Conservation (phyloP, 2,329 filamentous ascomycete genomes). For the Aureobasidium sp. region DNA sequence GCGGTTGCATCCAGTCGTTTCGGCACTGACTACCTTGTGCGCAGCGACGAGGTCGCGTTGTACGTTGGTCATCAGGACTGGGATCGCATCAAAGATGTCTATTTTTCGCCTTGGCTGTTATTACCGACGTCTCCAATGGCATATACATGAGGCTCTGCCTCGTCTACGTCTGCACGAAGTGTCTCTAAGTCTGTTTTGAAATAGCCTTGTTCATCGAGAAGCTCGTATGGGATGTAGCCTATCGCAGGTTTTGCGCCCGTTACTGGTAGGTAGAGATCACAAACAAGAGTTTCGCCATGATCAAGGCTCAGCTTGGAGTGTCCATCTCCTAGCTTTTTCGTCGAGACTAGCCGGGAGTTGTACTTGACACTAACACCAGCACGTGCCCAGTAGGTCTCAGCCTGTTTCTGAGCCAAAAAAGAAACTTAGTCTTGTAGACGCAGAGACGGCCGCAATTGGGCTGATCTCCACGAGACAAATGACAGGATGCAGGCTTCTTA, state of each 20-base stretch:
- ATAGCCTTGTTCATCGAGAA: slow-evolving; percentile 42
- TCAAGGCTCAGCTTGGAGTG: slow-evolving; percentile 38
- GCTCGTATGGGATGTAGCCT: slow-evolving; percentile 42
- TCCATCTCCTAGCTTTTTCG: slow-evolving; percentile 30
- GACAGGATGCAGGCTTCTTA: not conserved
- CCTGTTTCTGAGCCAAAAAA: slow-evolving; percentile 25
- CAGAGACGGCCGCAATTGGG: not conserved
- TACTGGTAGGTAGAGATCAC: slow-evolving; percentile 49
- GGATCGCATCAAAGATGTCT: slow-evolving; percentile 34
- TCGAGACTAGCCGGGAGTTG: slow-evolving; percentile 22
- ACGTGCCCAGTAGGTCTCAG: slow-evolving; percentile 41
- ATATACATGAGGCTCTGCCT: slow-evolving; percentile 41
- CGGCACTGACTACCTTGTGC: slow-evolving; percentile 21
- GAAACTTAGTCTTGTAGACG: too few relatives aligned
- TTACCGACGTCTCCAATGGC: slow-evolving; percentile 41
- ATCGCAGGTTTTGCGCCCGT: slow-evolving; percentile 48
- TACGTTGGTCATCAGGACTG: slow-evolving; percentile 40
- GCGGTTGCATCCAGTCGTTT: slow-evolving; percentile 24
- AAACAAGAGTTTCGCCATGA: slow-evolving; percentile 41
- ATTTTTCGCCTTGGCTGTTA: slow-evolving; percentile 37
- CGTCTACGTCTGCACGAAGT: slow-evolving; percentile 36
- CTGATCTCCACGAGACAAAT: not conserved
- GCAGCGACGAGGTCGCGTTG: slow-evolving; percentile 38
- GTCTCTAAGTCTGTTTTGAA: slow-evolving; percentile 42
- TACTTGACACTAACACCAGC: slow-evolving; percentile 37